Evolutionary conservation across 352 stramenopile species (phyloP), one percentile per base, ranked within the genome.

Genomic region (Pythium dissimile): DNA sequence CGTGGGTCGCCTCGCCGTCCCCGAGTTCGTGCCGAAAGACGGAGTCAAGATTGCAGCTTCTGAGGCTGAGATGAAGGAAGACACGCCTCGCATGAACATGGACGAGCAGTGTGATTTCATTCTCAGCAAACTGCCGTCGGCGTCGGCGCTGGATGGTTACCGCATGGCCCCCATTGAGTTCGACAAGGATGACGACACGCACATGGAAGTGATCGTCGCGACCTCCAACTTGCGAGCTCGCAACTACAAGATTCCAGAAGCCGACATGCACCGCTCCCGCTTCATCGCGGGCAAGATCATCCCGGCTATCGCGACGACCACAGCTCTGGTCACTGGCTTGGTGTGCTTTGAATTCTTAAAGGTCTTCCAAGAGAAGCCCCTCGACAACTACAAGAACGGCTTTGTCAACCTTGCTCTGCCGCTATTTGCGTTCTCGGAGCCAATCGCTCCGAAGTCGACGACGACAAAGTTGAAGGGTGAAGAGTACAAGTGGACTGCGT

Each of bases 221-320:
- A 98, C 95, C 18, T 98, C 92, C 15, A 99, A 99, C 71, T 67
- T 99, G 31, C 93, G 97, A 15, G 97, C 96, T 6, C 86, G 96
- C 20, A 98, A 98, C 67, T 99, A 99, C 80, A 93, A 89, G 41
- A 99, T 99, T 54, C 90, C 88, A 15, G 97, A 98, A 51, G 95
- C 85, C 41, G 96, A 99, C 65, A 97, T 98, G 69, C 96, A 99
- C 76, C 94, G 97, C 50, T 98, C 95, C 27, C 95, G 97, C 47
- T 97, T 98, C 28, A 99, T 99, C 77, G 98, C 98, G n/a, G 98
- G 98, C 47, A 98, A 98, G 68, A 99, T 99, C 69, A 99, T 99
- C 59, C 98, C 98, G 11, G 98, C 98, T 15, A 99, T 99, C 71
- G 97, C 98, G 20, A 99, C 98, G 34, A 99, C 97, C 9, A 99